Evolutionary conservation across 495 filamentous ascomycete genomes (phyloP).

Genomic region (Lophiotrema nucula): DNA sequence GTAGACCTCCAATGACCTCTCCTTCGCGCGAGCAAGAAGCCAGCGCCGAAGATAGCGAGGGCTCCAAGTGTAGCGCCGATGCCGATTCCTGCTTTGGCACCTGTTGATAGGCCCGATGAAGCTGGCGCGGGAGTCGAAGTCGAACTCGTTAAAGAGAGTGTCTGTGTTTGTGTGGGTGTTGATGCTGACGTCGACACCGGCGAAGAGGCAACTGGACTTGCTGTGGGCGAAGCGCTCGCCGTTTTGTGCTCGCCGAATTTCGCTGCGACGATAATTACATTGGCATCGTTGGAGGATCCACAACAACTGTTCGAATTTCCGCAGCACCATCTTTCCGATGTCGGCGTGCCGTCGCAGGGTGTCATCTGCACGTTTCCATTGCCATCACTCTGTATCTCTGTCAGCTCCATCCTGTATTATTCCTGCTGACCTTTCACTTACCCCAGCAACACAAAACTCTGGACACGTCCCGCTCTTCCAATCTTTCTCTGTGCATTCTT

Average conservation of each 20-base stretch:
- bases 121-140: background rate
- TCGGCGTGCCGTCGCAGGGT: slow-evolving; percentile 3
- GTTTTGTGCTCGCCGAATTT: no score
- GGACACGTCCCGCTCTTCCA: background rate
- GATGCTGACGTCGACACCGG: background rate
- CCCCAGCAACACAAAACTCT: background rate
- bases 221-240: background rate
- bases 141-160: background rate
- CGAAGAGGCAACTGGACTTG: background rate
- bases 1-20: no score
- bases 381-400: background rate
- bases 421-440: background rate
- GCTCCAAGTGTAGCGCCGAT: background rate
- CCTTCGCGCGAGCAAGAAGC: background rate
- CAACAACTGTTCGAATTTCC: slow-evolving; percentile 4
- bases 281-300: background rate
- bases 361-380: background rate
- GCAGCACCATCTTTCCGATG: slow-evolving; percentile 9
- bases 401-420: background rate
- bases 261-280: background rate
- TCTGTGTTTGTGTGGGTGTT: background rate
- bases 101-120: background rate
- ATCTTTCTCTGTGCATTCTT: background rate
- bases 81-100: background rate
- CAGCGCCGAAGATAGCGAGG: background rate